Conservation (phyloP, 768 basidiomycete species). For the Lentinula sp. region DNA sequence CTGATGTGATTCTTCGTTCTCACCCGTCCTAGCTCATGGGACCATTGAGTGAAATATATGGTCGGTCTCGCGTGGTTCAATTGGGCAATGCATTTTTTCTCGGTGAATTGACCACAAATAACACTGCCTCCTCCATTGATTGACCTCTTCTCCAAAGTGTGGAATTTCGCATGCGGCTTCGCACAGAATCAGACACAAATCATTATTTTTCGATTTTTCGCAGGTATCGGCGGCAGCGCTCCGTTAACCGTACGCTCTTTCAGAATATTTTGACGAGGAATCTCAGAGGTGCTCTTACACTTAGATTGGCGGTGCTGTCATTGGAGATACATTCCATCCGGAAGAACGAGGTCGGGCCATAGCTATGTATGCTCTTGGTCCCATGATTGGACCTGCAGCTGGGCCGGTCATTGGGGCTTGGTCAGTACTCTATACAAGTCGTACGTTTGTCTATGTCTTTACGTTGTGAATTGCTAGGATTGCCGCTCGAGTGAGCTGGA, state of each 20-base stretch:
- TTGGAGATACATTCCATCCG: conserved; percentile 54
- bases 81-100: conserved; percentile 61
- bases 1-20: neutral
- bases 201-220: conserved; percentile 46
- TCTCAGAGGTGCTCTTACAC: neutral
- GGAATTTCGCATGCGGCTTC: conserved; percentile 43
- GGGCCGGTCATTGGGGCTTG: conserved; percentile 62
- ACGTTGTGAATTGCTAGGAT: conserved; percentile 28
- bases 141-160: conserved; percentile 22
- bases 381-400: conserved; percentile 58
- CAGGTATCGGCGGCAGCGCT: conserved; percentile 50
- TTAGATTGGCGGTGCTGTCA: conserved; percentile 56
- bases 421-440: conserved; percentile 19
- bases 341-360: conserved; percentile 63
- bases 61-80: conserved; percentile 58
- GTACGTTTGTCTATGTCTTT: neutral
- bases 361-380: conserved; percentile 59
- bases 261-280: neutral
- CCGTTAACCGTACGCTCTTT: conserved; percentile 31
- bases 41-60: conserved; percentile 68
- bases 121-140: neutral
- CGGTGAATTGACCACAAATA: conserved; percentile 26
- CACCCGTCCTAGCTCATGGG: conserved; percentile 33
- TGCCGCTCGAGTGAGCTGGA: conserved; percentile 57
- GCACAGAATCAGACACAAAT: conserved; percentile 36